Evolutionary conservation across 139 green algal genomes (phyloP), one percentile per base, ranked within the genome.

Genomic region (Chlorella ohadii): DNA sequence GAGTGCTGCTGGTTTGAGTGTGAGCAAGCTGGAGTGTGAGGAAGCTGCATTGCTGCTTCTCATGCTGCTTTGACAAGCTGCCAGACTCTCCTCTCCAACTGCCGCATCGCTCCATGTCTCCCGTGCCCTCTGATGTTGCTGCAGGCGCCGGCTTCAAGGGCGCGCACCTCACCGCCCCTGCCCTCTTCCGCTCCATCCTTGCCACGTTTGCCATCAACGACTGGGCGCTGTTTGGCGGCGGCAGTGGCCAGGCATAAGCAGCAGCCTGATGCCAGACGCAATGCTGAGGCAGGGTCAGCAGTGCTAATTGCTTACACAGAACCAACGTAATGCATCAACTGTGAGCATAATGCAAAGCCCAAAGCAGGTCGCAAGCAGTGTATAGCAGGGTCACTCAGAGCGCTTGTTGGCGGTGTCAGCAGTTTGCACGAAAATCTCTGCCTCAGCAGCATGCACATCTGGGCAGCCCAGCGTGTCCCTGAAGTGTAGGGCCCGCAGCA

Each of bases 211-310:
- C 75, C 13, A 85, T 94, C 57, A 41, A 61, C 28, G 91, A 94
- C 70, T 94, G 83, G 79, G 51, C 82, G 13, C 78, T 94, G 36
- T 94, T 94, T 85, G 91, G 91, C 23, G 72, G 36, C 38, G 51
- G 39, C 70, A 57, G 38, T 12, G 39, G 33, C 38, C 3, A 41
- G 66, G 66, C n/a, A 44, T 41, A 41, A 33, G 7, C 44, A 27
- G 33, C 44, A 44, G 47, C 47, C 13, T 47, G 13, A 47, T 51
- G 36, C 25, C n/a, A 27, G 22, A 2, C n/a, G 31, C 66, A 72
- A 7, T 27, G 31, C 33, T 41, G 16, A 15, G 31, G 28, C n/a
- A n/a, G n/a, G n/a, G n/a, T n/a, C n/a, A n/a, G n/a, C 28, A 22
- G 63, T 67, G 20, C 22, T 33, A 33, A 11, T 5, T 67, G 61